Base-by-base conservation (phyloP, 768 basidiomycete species). In the Crucibulum laeve region DNA sequence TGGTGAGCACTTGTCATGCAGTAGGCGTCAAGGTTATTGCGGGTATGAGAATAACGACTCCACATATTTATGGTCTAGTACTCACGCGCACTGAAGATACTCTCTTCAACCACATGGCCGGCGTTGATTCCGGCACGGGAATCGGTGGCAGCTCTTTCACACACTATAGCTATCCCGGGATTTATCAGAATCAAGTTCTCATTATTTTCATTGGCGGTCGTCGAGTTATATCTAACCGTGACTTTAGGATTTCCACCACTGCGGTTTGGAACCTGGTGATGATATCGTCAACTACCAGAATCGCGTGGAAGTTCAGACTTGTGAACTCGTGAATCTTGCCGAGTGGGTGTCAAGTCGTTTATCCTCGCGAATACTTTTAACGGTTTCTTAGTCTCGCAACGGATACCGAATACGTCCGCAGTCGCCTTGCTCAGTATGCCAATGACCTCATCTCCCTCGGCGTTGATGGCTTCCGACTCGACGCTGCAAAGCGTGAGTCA, bases 51-150 rank as follows among this genome's bases (percentile, higher is more conserved):
- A 19, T 21, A 5, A 23, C 25, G 14, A 15, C 15, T 22, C 33
- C 35, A 32, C n/a, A 22, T n/a, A n/a, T n/a, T n/a, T n/a, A 74
- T n/a, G n/a, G n/a, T n/a, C n/a, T n/a, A n/a, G n/a, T n/a, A n/a
- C n/a, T n/a, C n/a, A n/a, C n/a, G n/a, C n/a, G n/a, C n/a, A n/a
- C n/a, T n/a, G n/a, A n/a, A n/a, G 74, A 79, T 54, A 80, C 78
- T 0, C 60, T 86, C 22, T 77, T 74, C 60, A 84, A 86, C 58
- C 84, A 86, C 54, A 84, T 84, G 83, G 58, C 79, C 1, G 78
- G 70, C 0, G 18, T 49, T 2, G 65, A 73, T 35, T 71, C 68
- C 14, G 80, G 78, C 0, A 66, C 67, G 8, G 79, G 79, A 4
- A 63, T 69, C 11, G 77, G 59, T 1, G 77, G 77, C 5, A 74